Conservation (phyloP, 202 grass and related monocot genomes). For the Carex arenaria region DNA sequence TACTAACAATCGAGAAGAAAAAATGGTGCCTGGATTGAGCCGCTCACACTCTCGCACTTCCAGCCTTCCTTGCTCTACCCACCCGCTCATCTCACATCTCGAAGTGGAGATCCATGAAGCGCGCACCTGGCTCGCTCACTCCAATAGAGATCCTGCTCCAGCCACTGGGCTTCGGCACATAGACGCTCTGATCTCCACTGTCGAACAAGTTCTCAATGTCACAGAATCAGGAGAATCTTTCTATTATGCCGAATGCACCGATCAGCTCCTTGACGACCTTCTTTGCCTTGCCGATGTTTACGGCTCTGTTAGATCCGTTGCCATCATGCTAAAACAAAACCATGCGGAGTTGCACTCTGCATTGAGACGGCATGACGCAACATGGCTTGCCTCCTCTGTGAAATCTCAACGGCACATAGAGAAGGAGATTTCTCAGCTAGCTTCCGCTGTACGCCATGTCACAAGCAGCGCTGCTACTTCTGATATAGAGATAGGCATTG, state of each 20-base stretch:
- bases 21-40: slow-evolving; percentile 17
- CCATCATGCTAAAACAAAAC: slow-evolving; percentile 40
- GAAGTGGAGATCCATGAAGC: slow-evolving; percentile 27
- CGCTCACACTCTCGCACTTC: slow-evolving; percentile 45
- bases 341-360: slow-evolving; percentile 26
- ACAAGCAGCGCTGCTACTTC: background rate
- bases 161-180: slow-evolving; percentile 27
- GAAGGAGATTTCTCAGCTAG: slow-evolving; percentile 52
- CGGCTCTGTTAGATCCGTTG: slow-evolving; percentile 30
- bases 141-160: background rate
- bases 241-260: slow-evolving; percentile 13
- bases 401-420: slow-evolving; percentile 29
- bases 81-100: slow-evolving; percentile 37
- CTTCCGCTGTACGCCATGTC: slow-evolving; percentile 23
- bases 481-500: background rate
- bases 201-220: slow-evolving; percentile 46
- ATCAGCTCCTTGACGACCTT: slow-evolving; percentile 41
- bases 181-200: slow-evolving; percentile 16
- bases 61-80: slow-evolving; percentile 47
- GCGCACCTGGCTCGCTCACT: slow-evolving; percentile 23
- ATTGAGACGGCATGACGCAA: slow-evolving; percentile 28
- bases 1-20: background rate
- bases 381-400: slow-evolving; percentile 22
- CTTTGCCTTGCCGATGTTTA: slow-evolving; percentile 64
- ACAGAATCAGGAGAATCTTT: slow-evolving; percentile 31